Evolutionary conservation across 208 protist genomes (phyloP).

Genomic region (Leptomonas seymouri): DNA sequence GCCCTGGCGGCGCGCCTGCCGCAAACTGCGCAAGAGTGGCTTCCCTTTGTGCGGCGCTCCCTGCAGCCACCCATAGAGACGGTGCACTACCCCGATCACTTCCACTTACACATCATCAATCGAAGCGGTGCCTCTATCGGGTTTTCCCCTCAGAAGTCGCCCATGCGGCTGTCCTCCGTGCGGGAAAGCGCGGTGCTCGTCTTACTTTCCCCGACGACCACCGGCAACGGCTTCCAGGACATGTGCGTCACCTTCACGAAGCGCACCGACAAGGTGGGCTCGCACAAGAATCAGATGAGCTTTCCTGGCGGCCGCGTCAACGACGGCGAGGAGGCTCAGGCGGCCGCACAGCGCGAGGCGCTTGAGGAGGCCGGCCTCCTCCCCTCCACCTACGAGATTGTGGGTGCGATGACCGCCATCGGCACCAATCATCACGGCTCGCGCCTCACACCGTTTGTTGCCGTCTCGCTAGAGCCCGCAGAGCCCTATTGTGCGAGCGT

Average conservation of each 20-base stretch:
- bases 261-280: constrained; percentile 53
- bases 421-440: constrained; percentile 25
- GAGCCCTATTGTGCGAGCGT: constrained; percentile 56
- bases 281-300: constrained; percentile 80
- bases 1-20: constrained; percentile 45
- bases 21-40: constrained; percentile 56
- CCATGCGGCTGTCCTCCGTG: constrained; percentile 5
- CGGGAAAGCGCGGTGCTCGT: constrained; percentile 61
- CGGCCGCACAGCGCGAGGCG: constrained; percentile 76
- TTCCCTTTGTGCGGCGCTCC: constrained; percentile 40
- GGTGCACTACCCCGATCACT: constrained; percentile 68
- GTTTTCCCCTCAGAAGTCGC: constrained; percentile 46
- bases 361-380: constrained; percentile 78
- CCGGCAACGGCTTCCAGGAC: constrained; percentile 60
- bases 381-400: constrained; percentile 44
- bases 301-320: constrained; percentile 82
- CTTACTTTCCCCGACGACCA: constrained; percentile 55
- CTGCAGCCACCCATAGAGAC: constrained; percentile 43
- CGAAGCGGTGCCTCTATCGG: constrained; percentile 15
- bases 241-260: constrained; percentile 89
- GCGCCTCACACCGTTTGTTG: constrained; percentile 63
- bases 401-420: constrained; percentile 65
- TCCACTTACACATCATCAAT: constrained; percentile 44
- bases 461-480: constrained; percentile 38
- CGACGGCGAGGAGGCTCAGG: constrained; percentile 43